A percentile compares a stretch with the other conserved stretches of the same genome.
Conservation (phyloP, 805 yeast species). For the Wickerhamiella nectarea region DNA sequence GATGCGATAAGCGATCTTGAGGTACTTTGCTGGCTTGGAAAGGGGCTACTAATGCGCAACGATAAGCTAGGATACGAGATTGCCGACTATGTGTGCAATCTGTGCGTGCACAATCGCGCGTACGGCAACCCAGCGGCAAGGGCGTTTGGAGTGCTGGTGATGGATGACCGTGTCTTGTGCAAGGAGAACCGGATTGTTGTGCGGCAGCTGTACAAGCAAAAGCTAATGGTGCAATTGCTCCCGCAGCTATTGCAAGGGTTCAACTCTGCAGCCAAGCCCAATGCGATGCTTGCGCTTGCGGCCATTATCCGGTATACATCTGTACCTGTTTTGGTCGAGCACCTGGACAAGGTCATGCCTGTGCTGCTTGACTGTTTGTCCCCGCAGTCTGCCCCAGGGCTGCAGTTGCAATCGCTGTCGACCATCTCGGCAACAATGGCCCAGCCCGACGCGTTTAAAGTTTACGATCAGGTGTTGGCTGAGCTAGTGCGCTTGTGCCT, state of each 20-base stretch:
- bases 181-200: conserved; percentile 45
- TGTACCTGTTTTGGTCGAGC: conserved; percentile 46
- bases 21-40: conserved; percentile 52
- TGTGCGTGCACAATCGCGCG: conserved; percentile 26
- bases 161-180: conserved; percentile 50
- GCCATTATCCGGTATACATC: conserved; percentile 53
- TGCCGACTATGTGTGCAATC: conserved; percentile 27
- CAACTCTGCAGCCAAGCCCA: conserved; percentile 30
- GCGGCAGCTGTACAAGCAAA: conserved; percentile 65
- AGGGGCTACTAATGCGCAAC: conserved; percentile 50
- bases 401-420: conserved; percentile 46
- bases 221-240: conserved; percentile 48
- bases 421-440: conserved; percentile 38
- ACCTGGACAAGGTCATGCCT: conserved; percentile 53
- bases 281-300: conserved; percentile 53
- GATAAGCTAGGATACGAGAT: conserved; percentile 30
- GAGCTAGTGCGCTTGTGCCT: conserved; percentile 30
- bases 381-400: conserved; percentile 31
- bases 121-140: conserved; percentile 34
- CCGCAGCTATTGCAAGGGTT: conserved; percentile 42
- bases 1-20: conserved; percentile 31
- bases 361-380: conserved; percentile 52
- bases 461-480: conserved; percentile 41
- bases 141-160: conserved; percentile 48
- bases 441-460: conserved; percentile 39